Conservation (phyloP, 2,329 filamentous ascomycete species). For the Fusarium algeriense region DNA sequence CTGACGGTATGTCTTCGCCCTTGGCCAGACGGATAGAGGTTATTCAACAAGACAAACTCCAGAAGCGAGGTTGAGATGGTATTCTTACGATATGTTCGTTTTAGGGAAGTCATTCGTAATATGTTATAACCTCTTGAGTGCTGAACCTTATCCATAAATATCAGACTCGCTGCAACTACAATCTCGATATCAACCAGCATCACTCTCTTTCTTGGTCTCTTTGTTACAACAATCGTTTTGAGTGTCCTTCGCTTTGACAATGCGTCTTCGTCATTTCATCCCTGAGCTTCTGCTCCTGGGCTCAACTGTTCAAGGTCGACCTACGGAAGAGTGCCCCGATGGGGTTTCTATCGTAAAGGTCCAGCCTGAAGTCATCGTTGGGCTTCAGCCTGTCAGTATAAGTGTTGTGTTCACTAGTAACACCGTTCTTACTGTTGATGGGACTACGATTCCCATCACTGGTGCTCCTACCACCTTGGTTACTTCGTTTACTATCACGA, state of each 20-base stretch:
- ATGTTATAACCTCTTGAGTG: background rate
- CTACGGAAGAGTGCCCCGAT: background rate
- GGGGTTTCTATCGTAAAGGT: background rate
- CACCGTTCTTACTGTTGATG: constrained; percentile 3
- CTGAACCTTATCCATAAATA: constrained; percentile 3
- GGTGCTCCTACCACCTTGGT: constrained; percentile 11
- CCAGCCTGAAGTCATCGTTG: constrained; percentile 7
- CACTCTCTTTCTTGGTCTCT: background rate
- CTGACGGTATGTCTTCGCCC: background rate
- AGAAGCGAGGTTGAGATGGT: background rate
- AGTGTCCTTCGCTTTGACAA: background rate
- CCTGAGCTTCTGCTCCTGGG: background rate
- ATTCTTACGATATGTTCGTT: background rate
- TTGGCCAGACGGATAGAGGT: fast-evolving
- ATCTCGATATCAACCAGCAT: background rate
- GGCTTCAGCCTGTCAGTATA: constrained; percentile 1
- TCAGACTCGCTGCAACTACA: background rate
- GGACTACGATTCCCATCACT: background rate
- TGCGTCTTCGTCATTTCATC: background rate
- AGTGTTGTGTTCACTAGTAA: background rate
- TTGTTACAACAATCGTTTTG: background rate
- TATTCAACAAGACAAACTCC: background rate
- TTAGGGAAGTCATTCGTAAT: background rate
- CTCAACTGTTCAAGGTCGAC: background rate
- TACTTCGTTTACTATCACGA: background rate